A percentile compares a stretch with the other conserved stretches of the same genome.
These are phyloP conservation scores for Aspergillus sparsus DNA, from an alignment of 495 filamentous ascomycete species.

Conservation along the genomic window DNA sequence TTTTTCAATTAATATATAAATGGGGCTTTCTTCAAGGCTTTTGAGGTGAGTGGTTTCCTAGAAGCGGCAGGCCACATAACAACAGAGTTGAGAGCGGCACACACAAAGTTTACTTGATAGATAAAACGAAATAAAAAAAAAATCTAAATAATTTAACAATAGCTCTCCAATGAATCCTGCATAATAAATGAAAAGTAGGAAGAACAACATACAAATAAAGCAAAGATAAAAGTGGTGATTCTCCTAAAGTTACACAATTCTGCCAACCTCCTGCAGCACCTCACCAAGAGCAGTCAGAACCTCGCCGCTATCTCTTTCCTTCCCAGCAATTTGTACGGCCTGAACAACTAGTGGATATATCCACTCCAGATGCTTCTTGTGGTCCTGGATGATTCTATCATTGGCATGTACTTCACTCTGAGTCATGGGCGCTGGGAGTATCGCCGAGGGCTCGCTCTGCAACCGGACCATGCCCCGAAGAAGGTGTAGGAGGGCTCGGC, in stretches of 20 bases:
- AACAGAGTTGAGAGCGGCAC: too few relatives aligned
- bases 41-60: too few relatives aligned
- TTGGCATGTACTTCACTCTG: not conserved
- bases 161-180: too few relatives aligned
- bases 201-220: conserved; percentile 5
- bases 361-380: conserved; percentile 74
- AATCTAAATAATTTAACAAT: too few relatives aligned
- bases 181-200: not conserved
- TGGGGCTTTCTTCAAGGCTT: too few relatives aligned
- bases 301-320: conserved; percentile 59
- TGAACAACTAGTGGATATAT: conserved; percentile 79
- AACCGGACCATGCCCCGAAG: conserved; percentile 64
- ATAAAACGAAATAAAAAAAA: too few relatives aligned
- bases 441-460: conserved; percentile 68
- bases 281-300: conserved; percentile 61
- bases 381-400: conserved; percentile 19
- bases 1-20: too few relatives aligned
- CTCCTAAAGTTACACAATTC: conserved; percentile 2
- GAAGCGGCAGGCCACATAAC: too few relatives aligned
- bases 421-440: conserved; percentile 56
- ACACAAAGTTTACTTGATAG: too few relatives aligned
- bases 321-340: conserved; percentile 67
- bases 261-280: conserved; percentile 67
- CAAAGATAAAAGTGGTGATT: not conserved
- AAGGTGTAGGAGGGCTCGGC: conserved; percentile 73